Evolutionary conservation across 805 yeast species (phyloP).

Genomic region (Myxozyma geophila): DNA sequence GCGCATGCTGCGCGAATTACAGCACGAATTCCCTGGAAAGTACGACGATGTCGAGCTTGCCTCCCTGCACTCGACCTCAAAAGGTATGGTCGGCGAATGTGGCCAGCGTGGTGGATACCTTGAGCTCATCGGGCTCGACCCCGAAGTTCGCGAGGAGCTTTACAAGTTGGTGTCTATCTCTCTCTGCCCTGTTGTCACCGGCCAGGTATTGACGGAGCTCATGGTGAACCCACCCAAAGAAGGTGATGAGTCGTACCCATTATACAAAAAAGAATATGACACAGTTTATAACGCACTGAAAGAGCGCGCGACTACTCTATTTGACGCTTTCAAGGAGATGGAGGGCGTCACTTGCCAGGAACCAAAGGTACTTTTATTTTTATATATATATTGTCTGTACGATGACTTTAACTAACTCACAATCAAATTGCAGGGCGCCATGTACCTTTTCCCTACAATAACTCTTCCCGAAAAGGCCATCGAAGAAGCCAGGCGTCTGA

Average conservation of each 20-base stretch:
- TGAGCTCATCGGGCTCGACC: constrained; percentile 84
- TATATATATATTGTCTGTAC: too few species aligned
- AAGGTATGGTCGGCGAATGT: constrained; percentile 98
- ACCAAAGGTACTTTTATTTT: constrained; percentile 51
- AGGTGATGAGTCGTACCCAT: constrained; percentile 76
- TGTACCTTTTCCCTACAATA: constrained; percentile 91
- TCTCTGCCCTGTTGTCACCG: constrained; percentile 91
- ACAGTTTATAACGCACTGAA: constrained; percentile 66
- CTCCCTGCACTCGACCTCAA: constrained; percentile 95
- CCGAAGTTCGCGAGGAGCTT: constrained; percentile 69
- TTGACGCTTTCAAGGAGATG: constrained; percentile 72
- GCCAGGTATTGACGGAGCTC: constrained; percentile 89
- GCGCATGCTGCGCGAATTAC: constrained; percentile 71
- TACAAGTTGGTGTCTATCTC: constrained; percentile 88
- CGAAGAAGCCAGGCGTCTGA: constrained; percentile 60
- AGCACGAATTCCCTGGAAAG: constrained; percentile 55
- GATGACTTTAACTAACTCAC: background rate
- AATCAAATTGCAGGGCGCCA: constrained; percentile 65
- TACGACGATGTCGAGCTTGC: constrained; percentile 83
- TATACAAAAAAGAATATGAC: constrained; percentile 65
- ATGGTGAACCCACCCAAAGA: constrained; percentile 88
- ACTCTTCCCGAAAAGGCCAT: constrained; percentile 67
- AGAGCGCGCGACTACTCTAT: constrained; percentile 66
- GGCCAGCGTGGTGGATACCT: constrained; percentile 99
- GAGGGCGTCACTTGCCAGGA: constrained; percentile 83